Evolutionary conservation across 2,329 filamentous ascomycete species (phyloP), one percentile per base, ranked within the genome.

Genomic region (Westerdykella sp.): DNA sequence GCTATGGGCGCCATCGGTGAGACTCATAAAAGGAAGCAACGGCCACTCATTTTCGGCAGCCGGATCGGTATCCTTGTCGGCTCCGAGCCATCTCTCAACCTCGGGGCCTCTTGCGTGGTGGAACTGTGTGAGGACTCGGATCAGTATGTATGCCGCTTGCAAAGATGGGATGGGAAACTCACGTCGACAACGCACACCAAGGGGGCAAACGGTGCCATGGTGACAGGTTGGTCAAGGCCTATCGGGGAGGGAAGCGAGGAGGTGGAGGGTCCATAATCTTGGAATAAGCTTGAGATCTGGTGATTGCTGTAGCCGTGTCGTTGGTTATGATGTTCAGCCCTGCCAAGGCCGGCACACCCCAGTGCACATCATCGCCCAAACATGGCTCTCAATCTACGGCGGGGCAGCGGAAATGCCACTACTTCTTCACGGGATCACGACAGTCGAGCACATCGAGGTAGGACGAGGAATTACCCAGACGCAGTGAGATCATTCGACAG

Each of bases 1-100:
- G 43, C 87, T 93, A 59, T 28, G 14, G 42, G 93, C 93, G 41
- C 93, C 93, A 65, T 98, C 93, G 45, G 87, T 93, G 60, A 98
- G 71, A 21, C 93, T 93, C 87, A 97, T 96, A 68, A 98, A 98
- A 0, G 93, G 90, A 48, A 98, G 75, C 54, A 96, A 69, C 22
- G 83, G 78, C 93, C 93, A 98, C 62, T 93, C 87, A 69, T 94
- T 91, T 46, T 90, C 85, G 37, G 70, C 74, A 3, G 85, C 85
- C 10, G 91, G 88, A 67, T 96, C 89, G 45, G 72, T 74, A 42
- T 82, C 85, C 55, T 90, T 82, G 15, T 83, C 72, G 28, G 71
- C 80, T 48, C 88, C 89, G 62, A 95, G 87, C 86, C 91, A 97
- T 58, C 77, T 79, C 72, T 97, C 90, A 44, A 97, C 85, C 71